A percentile compares a stretch with the other conserved stretches of the same genome.
Evolutionary conservation across 148 eudicot species (phyloP).

Genomic region (Nepenthes mirabilis): DNA sequence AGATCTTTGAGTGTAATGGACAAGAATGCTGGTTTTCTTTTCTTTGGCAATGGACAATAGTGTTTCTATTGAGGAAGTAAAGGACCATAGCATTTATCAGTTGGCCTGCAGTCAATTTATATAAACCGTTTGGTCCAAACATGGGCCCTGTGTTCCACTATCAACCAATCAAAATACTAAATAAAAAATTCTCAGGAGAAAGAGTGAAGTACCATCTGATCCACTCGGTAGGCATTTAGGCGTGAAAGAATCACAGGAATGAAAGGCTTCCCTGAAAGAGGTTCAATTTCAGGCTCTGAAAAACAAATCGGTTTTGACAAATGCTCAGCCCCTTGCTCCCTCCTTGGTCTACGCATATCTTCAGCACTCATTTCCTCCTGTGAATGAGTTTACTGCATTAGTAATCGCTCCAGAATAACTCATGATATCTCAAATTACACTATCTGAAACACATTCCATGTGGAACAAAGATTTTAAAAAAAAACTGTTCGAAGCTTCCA

Average conservation of each 20-base stretch:
- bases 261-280: slow-evolving; percentile 17
- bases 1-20: no score
- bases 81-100: no score
- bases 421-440: no score
- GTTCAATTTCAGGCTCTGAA: slow-evolving; percentile 10
- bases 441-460: no score
- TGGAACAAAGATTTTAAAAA: no score
- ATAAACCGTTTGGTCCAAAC: not conserved
- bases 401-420: no score
- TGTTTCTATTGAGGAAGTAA: no score
- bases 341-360: not conserved
- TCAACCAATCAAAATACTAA: not conserved
- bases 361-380: not conserved
- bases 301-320: not conserved
- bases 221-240: not conserved
- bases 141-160: not conserved
- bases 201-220: slow-evolving; percentile 10
- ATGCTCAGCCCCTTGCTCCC: not conserved
- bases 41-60: no score
- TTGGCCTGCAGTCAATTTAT: no score
- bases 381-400: no score
- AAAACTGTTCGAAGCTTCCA: no score
- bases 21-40: no score
- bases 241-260: slow-evolving; percentile 4
- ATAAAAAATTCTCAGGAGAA: not conserved